A percentile compares a stretch with the other conserved stretches of the same genome.
phyloP scores from a whole-genome alignment of 2,329 filamentous ascomycete genomes.

The Rhexocercosporidium sp. region DNA sequence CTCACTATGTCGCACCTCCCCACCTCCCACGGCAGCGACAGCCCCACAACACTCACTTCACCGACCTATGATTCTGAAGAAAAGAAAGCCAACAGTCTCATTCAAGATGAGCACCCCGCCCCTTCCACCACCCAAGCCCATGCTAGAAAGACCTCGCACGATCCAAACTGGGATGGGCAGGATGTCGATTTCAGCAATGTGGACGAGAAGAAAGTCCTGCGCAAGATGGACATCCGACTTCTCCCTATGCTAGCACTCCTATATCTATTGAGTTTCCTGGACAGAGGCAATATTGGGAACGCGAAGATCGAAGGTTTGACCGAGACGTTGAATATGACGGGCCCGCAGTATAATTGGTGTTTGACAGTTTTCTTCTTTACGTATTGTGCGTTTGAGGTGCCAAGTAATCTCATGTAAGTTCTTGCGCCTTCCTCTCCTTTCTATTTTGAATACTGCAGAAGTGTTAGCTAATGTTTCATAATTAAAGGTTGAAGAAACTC shows the following conservation, averaged over 20 bases:
- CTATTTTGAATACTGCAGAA: no score
- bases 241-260: slow-evolving; percentile 23
- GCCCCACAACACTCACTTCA: neutral
- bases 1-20: neutral
- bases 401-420: slow-evolving; percentile 51
- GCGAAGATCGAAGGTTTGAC: slow-evolving; percentile 26
- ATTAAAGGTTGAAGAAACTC: slow-evolving; percentile 51
- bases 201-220: slow-evolving; percentile 14
- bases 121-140: neutral
- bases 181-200: slow-evolving; percentile 1
- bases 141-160: neutral
- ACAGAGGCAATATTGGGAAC: slow-evolving; percentile 73
- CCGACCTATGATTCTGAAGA: neutral
- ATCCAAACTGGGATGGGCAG: neutral
- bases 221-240: slow-evolving; percentile 25
- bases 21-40: neutral
- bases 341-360: slow-evolving; percentile 30
- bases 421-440: no score
- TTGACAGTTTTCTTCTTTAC: slow-evolving; percentile 60
- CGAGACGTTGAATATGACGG: slow-evolving; percentile 22
- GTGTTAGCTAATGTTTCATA: neutral
- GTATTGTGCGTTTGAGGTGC: slow-evolving; percentile 54
- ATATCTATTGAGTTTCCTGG: slow-evolving; percentile 41
- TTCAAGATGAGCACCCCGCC: neutral
- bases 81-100: neutral